Evolutionary conservation across 179 eudicot genomes (phyloP), one percentile per base, ranked within the genome.

Genomic region (Camellia oleifera): DNA sequence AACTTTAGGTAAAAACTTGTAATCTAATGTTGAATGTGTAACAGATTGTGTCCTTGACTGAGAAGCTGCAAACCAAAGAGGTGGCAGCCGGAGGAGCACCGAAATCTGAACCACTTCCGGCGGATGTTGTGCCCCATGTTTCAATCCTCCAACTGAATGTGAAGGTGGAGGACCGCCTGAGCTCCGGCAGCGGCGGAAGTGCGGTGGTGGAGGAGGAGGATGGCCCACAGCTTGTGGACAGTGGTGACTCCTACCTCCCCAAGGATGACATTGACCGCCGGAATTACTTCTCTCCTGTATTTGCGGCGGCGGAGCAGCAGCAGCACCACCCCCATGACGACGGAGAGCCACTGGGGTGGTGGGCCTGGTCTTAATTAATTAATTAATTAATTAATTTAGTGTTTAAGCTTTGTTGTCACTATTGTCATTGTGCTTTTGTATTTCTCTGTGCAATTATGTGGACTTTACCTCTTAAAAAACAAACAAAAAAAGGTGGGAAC

Each of bases 91-190:
- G 77, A 56, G 77, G 40, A 56, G 77, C 70, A 42, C 80, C 73
- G 10, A 73, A 78, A 46, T 9, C 80, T 2, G 87, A 83, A 26
- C 81, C 82, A 62, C 76, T 77, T 54, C 77, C 54, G n/a, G 78
- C 2, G 74, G 90, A 72, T 12, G 75, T 14, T 12, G 75, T 14
- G 0, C 63, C 76, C 62, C 60, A 32, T 2, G 52, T 71, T 69
- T 63, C 50, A 13, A 44, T 68, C 74, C 65, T 57, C n/a, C 74
- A 45, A 18, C 26, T 64, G 42, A 54, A 45, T 7, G 88, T 80
- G 81, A 88, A 88, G 84, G 84, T 68, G 58, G 90, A 88, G 83
- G 90, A 89, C 83, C 89, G 88, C 54, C 81, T 87, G 54, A 90
- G 91, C 82, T 80, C 82, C 3, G 89, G 88, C 58, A 88, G 90